Percentiles rank a stretch among this genome's conserved stretches.
phyloP scores from a whole-genome alignment of 2,329 filamentous ascomycete genomes.

The Colletotrichum cuscutae region DNA sequence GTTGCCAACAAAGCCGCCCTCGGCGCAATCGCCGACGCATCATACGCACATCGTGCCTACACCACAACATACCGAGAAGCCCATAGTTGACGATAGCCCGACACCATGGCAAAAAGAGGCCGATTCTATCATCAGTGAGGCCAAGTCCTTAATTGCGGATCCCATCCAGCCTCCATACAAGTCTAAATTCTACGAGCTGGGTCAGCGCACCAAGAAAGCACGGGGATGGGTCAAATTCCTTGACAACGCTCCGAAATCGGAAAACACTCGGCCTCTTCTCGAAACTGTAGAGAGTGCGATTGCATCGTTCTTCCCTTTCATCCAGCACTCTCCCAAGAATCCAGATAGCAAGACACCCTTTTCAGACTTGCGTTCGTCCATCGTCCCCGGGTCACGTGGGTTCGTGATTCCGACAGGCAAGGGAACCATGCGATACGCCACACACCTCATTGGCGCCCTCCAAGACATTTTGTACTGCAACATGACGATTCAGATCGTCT shows the following conservation, averaged over 20 bases:
- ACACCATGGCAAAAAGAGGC: constrained; percentile 3
- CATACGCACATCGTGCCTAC: not conserved
- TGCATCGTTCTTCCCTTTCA: not conserved
- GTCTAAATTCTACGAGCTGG: constrained; percentile 44
- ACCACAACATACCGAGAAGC: not conserved
- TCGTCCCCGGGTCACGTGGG: constrained; percentile 40
- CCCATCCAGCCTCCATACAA: constrained; percentile 42
- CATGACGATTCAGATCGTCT: constrained; percentile 48
- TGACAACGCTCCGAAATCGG: not conserved
- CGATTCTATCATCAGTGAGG: not conserved
- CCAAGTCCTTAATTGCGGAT: constrained; percentile 37
- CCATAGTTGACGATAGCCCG: not conserved
- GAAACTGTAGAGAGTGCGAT: constrained; percentile 4
- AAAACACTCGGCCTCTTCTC: not conserved
- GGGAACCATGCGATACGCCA: constrained; percentile 45
- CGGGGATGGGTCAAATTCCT: constrained; percentile 34
- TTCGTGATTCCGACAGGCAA: constrained; percentile 49
- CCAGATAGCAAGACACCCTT: constrained; percentile 35
- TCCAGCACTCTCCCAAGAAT: not conserved
- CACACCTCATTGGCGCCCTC: constrained; percentile 46
- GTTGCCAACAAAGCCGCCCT: not conserved
- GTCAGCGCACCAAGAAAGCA: constrained; percentile 39
- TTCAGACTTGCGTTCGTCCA: constrained; percentile 24
- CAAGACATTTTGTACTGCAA: constrained; percentile 41
- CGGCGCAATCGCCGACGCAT: not conserved